Conservation (phyloP, 2,329 filamentous ascomycete species). For the Arachnopeziza araneosa region DNA sequence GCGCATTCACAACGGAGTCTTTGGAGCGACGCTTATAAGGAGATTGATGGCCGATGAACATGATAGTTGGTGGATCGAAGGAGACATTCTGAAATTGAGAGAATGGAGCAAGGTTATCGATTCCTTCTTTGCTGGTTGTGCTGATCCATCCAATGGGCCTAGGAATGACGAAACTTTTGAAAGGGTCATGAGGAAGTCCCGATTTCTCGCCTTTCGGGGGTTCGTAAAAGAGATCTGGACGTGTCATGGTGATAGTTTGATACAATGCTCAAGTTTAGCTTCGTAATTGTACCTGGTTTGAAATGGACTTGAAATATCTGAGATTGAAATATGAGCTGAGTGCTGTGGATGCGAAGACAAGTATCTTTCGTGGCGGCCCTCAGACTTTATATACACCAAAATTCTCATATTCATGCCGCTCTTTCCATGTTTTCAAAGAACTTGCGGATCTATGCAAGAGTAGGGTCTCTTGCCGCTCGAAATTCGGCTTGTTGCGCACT, state of each 20-base stretch:
- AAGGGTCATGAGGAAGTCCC: neutral
- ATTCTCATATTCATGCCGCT: neutral
- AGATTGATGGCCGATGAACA: slow-evolving; percentile 2
- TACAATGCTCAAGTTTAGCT: neutral
- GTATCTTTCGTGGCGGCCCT: neutral
- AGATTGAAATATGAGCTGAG: neutral
- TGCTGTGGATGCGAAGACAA: neutral
- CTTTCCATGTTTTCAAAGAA: neutral
- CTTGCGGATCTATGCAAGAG: neutral
- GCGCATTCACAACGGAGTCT: slow-evolving; percentile 12
- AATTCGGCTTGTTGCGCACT: neutral
- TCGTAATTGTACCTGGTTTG: neutral
- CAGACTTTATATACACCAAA: neutral
- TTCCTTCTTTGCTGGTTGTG: neutral
- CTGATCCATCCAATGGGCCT: neutral
- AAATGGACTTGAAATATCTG: neutral
- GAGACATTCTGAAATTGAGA: slow-evolving; percentile 1
- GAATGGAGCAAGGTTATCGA: slow-evolving; percentile 2
- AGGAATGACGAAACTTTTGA: slow-evolving; percentile 1
- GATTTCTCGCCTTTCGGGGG: neutral
- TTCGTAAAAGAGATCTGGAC: slow-evolving; percentile 23
- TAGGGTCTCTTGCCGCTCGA: neutral
- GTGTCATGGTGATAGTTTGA: slow-evolving; percentile 29
- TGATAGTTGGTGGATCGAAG: neutral
- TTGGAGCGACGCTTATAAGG: slow-evolving; percentile 10